These are phyloP conservation scores for Mariannaea elegans DNA, from an alignment of 2,329 filamentous ascomycete genomes.

Conservation along the genomic window DNA sequence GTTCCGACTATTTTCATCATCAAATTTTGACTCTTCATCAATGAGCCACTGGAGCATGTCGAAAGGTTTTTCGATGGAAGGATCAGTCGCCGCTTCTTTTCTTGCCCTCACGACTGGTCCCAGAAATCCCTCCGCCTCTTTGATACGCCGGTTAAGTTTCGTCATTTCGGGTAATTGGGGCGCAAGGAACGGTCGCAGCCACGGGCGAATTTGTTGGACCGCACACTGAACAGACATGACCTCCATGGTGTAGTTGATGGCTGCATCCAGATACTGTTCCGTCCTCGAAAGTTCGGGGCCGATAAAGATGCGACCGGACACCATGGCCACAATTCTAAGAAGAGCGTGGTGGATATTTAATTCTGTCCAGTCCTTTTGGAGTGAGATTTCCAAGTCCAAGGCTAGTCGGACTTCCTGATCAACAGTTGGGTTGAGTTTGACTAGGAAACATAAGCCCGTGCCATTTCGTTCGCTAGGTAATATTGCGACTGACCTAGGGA, in stretches of 20 bases:
- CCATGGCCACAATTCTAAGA: constrained; percentile 55
- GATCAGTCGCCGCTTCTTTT: constrained; percentile 21
- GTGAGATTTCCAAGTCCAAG: constrained; percentile 46
- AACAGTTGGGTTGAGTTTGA: constrained; percentile 47
- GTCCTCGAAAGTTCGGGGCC: constrained; percentile 56
- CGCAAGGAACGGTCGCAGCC: constrained; percentile 46
- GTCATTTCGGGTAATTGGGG: constrained; percentile 46
- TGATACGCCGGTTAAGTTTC: constrained; percentile 42
- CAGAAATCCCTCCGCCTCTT: constrained; percentile 47
- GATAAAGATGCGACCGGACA: constrained; percentile 58
- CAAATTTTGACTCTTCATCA: constrained; percentile 47
- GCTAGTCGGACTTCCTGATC: constrained; percentile 49
- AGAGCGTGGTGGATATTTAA: constrained; percentile 52
- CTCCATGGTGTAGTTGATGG: constrained; percentile 58
- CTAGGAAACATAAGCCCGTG: neutral
- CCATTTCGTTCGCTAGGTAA: too few species aligned
- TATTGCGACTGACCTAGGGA: constrained; percentile 37
- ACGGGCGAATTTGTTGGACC: constrained; percentile 40
- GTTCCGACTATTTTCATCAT: constrained; percentile 43
- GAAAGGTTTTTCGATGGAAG: constrained; percentile 46
- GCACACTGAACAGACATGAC: constrained; percentile 48
- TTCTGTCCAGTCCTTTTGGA: constrained; percentile 50
- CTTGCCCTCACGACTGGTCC: constrained; percentile 47
- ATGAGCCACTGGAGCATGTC: constrained; percentile 60
- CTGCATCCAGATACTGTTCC: constrained; percentile 55